Conservation (phyloP, 805 yeast genomes). For the Lipomyces oligophaga region DNA sequence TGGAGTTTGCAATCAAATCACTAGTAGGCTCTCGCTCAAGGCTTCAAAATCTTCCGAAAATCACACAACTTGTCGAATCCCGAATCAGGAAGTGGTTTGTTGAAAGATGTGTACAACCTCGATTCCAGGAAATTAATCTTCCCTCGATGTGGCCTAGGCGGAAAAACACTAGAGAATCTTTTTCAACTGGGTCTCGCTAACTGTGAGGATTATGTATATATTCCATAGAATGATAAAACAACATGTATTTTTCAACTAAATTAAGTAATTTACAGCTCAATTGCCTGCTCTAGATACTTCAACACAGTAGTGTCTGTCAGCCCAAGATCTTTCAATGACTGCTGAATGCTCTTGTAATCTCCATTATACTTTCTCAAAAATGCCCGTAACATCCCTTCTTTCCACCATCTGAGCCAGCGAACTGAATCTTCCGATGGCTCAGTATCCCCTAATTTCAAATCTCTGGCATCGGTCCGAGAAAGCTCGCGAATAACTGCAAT, state of each 20-base stretch:
- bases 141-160: conserved; percentile 74
- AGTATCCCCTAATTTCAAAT: conserved; percentile 7
- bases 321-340: conserved; percentile 20
- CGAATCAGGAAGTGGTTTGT: conserved; percentile 83
- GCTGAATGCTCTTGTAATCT: conserved; percentile 19
- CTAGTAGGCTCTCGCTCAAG: conserved; percentile 90
- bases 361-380: conserved; percentile 19
- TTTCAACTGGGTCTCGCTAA: conserved; percentile 18
- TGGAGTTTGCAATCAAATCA: conserved; percentile 85
- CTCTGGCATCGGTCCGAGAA: conserved; percentile 11
- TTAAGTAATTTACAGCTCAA: conserved; percentile 11
- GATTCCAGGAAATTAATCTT: conserved; percentile 76
- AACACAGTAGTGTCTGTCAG: conserved; percentile 20
- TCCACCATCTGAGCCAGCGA: conserved; percentile 29
- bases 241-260: not conserved
- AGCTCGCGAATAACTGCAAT: conserved; percentile 19
- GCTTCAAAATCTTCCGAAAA: conserved; percentile 87
- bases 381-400: conserved; percentile 24
- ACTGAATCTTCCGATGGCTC: conserved; percentile 13
- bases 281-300: conserved; percentile 19
- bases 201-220: no score
- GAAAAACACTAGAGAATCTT: conserved; percentile 31
- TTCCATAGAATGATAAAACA: not conserved
- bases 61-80: conserved; percentile 77
- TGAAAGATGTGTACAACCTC: conserved; percentile 90